Conservation (phyloP, 495 filamentous ascomycete genomes). For the Glonium stellatum region DNA sequence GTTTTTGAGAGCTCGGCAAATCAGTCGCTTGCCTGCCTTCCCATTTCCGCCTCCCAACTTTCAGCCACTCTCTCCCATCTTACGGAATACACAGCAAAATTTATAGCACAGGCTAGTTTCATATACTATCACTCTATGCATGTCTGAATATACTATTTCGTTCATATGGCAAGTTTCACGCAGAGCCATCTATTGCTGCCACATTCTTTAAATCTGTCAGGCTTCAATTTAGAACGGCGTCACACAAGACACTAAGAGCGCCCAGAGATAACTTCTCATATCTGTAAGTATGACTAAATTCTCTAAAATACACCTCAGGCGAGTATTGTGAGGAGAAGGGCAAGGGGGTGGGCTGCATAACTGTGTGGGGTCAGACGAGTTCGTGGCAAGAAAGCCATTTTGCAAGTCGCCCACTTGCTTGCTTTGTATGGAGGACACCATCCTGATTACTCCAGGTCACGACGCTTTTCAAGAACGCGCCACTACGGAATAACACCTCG, state of each 20-base stretch:
- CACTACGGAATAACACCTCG: background rate
- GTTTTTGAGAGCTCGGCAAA: constrained; percentile 2
- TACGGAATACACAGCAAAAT: background rate
- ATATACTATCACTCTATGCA: background rate
- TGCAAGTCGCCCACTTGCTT: no score
- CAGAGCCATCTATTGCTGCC: constrained; percentile 1
- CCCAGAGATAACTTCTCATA: background rate
- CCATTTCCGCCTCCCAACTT: background rate
- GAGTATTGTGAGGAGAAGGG: background rate
- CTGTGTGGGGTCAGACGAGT: background rate
- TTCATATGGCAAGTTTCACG: background rate
- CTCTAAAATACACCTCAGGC: no score
- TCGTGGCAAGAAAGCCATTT: background rate
- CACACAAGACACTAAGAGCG: background rate
- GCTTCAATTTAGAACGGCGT: background rate
- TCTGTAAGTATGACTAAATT: background rate
- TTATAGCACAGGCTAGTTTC: background rate
- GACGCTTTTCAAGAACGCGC: background rate
- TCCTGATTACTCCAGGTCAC: background rate
- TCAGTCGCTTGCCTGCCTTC: background rate
- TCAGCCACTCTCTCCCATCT: background rate
- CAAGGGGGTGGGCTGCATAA: background rate
- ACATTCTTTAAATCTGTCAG: background rate
- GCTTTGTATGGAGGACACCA: background rate
- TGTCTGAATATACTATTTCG: background rate